Evolutionary conservation across 768 basidiomycete genomes (phyloP).

Genomic region (Leucogyrophana mollusca): DNA sequence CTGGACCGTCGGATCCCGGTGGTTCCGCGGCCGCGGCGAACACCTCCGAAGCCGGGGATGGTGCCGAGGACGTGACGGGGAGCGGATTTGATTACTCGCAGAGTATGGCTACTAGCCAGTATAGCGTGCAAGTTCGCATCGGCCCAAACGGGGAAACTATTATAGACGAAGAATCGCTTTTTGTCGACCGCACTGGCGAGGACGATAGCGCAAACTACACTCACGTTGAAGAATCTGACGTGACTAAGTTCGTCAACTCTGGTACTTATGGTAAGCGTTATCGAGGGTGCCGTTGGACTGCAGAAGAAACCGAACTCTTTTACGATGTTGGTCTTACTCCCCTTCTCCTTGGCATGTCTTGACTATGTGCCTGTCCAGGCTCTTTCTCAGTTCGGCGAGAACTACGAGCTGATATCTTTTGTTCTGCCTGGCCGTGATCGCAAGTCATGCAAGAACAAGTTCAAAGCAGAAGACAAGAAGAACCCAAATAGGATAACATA

Average conservation of each 20-base stretch:
- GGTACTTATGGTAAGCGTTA: constrained; percentile 77
- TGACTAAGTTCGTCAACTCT: constrained; percentile 84
- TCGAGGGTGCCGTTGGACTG: constrained; percentile 84
- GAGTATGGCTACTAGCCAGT: constrained; percentile 63
- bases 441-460: constrained; percentile 91
- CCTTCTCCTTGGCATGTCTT: constrained; percentile 1
- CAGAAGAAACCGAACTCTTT: constrained; percentile 87
- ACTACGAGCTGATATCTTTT: constrained; percentile 89
- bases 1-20: constrained; percentile 15
- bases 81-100: constrained; percentile 72
- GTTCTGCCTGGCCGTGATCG: constrained; percentile 83
- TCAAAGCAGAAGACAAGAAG: constrained; percentile 85
- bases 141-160: constrained; percentile 86
- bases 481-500: constrained; percentile 74
- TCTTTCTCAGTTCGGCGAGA: constrained; percentile 86
- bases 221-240: constrained; percentile 80
- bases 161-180: constrained; percentile 81
- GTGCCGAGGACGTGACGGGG: constrained; percentile 43
- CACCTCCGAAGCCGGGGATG: constrained; percentile 1
- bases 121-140: constrained; percentile 83
- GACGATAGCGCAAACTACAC: constrained; percentile 71
- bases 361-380: constrained; percentile 51
- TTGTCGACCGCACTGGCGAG: constrained; percentile 71
- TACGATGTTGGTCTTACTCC: constrained; percentile 59
- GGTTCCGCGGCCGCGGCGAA: neutral